Conservation (phyloP, 768 basidiomycete species). For the Nidularia pulvinata region DNA sequence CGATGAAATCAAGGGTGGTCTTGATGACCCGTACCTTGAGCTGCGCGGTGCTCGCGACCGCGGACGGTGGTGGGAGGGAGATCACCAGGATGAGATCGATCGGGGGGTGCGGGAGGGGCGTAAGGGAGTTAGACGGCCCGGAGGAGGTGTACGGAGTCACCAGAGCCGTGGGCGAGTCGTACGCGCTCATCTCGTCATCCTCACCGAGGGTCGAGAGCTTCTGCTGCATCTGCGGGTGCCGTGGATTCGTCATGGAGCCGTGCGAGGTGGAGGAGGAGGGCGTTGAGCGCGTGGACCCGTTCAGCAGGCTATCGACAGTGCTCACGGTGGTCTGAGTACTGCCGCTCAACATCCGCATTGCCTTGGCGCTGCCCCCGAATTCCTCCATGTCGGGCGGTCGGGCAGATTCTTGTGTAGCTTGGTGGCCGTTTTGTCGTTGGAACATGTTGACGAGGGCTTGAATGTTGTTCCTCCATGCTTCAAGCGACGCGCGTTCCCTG, state of each 20-base stretch:
- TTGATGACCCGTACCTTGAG: slow-evolving; percentile 91
- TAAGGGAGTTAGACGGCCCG: slow-evolving; percentile 78
- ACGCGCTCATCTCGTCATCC: slow-evolving; percentile 64
- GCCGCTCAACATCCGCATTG: slow-evolving; percentile 79
- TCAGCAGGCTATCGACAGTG: slow-evolving; percentile 69
- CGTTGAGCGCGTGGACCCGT: slow-evolving; percentile 65
- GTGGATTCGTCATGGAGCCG: slow-evolving; percentile 44
- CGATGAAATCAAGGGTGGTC: slow-evolving; percentile 82
- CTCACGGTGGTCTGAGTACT: slow-evolving; percentile 67
- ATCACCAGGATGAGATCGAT: slow-evolving; percentile 93
- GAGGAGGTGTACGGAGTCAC: slow-evolving; percentile 73
- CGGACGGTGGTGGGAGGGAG: slow-evolving; percentile 75
- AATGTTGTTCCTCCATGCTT: slow-evolving; percentile 87
- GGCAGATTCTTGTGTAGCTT: slow-evolving; percentile 29
- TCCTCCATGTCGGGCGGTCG: slow-evolving; percentile 65
- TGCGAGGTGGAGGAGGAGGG: slow-evolving; percentile 77
- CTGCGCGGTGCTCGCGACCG: slow-evolving; percentile 75
- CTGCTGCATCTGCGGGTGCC: slow-evolving; percentile 29
- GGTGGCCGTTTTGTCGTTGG: slow-evolving; percentile 49
- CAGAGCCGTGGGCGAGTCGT: slow-evolving; percentile 55
- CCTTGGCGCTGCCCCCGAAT: slow-evolving; percentile 76
- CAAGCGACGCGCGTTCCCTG: slow-evolving; percentile 85
- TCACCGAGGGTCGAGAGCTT: slow-evolving; percentile 72
- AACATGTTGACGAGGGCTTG: slow-evolving; percentile 74
- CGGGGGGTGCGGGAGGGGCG: slow-evolving; percentile 82